Evolutionary conservation across 1,139 yeast genomes (phyloP), one percentile per base, ranked within the genome.

Genomic region (Geotrichum klebahnii): DNA sequence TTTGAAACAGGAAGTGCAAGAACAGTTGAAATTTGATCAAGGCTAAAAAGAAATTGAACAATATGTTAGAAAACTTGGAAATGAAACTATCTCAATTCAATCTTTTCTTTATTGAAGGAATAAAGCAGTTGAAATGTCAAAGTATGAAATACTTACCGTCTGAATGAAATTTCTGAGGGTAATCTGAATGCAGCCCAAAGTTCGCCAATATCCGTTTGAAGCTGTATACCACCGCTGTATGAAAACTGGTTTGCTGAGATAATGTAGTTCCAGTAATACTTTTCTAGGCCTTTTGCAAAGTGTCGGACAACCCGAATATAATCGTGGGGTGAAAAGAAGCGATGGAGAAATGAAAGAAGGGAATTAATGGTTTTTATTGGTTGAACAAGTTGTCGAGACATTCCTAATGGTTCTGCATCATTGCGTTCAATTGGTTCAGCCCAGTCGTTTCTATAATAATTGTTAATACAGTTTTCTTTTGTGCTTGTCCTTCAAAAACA

Each of bases 211-310:
- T 87, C 95, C 3, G 64, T 57, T 5, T 68, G 62, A 20, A 88
- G 69, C 60, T 84, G 90, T 5, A 59, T 58, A 1, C 81, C 75
- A 0, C 95, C 95, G 0, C 56, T 45, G 12, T 60, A 56, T 40
- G 75, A 76, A 66, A 88, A 88, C 55, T 73, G 76, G 62, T 84
- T 84, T 46, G 81, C 77, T 55, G 82, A 80, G 44, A 84, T 70
- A 44, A 84, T 74, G 50, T 79, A 78, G 56, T 81, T 84, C 60
- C 75, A 71, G 55, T 82, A 66, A 42, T 79, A 73, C 26, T 67
- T 67, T 8, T 81, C 75, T 23, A 84, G 60, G 1, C 74, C 67
- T 5, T 72, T 64, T 5, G 48, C 35, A 2, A 82, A 66, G 8
- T 59, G 57, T 14, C 66, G 56, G 8, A 59, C 39, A 10, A 72